Conservation (phyloP, 495 filamentous ascomycete genomes). For the Halenospora varia region DNA sequence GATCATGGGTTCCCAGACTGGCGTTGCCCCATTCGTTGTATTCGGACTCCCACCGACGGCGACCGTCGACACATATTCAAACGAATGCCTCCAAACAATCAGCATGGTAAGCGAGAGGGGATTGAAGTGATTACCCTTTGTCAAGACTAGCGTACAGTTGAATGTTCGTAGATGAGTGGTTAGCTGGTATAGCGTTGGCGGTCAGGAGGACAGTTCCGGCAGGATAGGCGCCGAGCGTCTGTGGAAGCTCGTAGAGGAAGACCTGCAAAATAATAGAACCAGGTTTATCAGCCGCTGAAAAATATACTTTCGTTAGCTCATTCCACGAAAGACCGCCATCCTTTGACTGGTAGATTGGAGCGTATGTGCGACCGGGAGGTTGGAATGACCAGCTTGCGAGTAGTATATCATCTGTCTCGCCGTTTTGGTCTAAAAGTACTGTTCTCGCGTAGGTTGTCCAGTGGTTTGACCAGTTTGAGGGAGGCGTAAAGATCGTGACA, state of each 20-base stretch:
- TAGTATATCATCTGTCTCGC: slow-evolving; percentile 36
- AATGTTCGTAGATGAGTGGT: slow-evolving; percentile 41
- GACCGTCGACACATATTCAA: slow-evolving; percentile 60
- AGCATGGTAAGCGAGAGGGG: neutral
- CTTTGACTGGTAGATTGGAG: slow-evolving; percentile 58
- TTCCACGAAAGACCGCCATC: slow-evolving; percentile 58
- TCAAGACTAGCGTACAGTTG: slow-evolving; percentile 61
- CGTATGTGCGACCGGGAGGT: slow-evolving; percentile 50
- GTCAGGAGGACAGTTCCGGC: slow-evolving; percentile 59
- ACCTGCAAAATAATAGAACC: slow-evolving; percentile 50
- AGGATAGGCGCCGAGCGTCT: slow-evolving; percentile 48
- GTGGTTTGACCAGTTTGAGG: neutral
- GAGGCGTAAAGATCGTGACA: neutral
- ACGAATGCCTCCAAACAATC: slow-evolving; percentile 39
- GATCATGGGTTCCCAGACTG: slow-evolving; percentile 69
- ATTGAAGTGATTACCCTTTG: slow-evolving; percentile 14
- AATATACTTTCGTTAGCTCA: slow-evolving; percentile 52
- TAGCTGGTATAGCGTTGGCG: slow-evolving; percentile 4
- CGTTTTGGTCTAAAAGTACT: slow-evolving; percentile 31
- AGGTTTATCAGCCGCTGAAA: slow-evolving; percentile 55
- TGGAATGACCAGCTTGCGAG: slow-evolving; percentile 61
- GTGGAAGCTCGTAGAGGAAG: slow-evolving; percentile 55
- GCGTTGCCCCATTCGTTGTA: slow-evolving; percentile 54
- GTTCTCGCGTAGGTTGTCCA: slow-evolving; percentile 42
- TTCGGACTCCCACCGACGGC: slow-evolving; percentile 50